These are phyloP conservation scores for Lactarius vividus DNA, from an alignment of 768 basidiomycete genomes.

Conservation along the genomic window DNA sequence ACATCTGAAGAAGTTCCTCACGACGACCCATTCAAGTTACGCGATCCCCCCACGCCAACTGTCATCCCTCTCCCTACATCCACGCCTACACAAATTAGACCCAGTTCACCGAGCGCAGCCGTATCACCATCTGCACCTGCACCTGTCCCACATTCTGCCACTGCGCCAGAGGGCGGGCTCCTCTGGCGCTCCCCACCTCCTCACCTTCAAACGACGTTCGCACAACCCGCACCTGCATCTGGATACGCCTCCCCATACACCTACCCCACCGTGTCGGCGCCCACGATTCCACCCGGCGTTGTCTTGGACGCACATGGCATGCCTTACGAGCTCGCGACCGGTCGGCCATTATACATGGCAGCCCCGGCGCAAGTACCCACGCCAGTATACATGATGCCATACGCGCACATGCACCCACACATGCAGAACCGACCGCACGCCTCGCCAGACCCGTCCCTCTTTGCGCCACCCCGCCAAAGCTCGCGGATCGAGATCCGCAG, in stretches of 20 bases:
- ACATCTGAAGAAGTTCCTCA: constrained; percentile 43
- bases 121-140: constrained; percentile 11
- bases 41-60: constrained; percentile 46
- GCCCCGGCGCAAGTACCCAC: constrained; percentile 31
- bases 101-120: not conserved
- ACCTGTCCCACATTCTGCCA: constrained; percentile 12
- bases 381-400: constrained; percentile 57
- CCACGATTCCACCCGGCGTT: constrained; percentile 62
- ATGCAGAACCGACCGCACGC: constrained; percentile 40
- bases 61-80: constrained; percentile 35
- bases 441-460: constrained; percentile 68
- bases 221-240: constrained; percentile 46
- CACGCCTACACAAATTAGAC: constrained; percentile 17
- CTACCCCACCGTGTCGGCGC: constrained; percentile 49
- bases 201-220: constrained; percentile 45
- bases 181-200: constrained; percentile 41
- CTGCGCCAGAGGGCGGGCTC: constrained; percentile 27
- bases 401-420: constrained; percentile 62
- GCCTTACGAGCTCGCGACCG: constrained; percentile 80
- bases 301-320: constrained; percentile 72
- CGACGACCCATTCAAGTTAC: constrained; percentile 60
- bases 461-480: constrained; percentile 68
- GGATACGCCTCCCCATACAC: constrained; percentile 67
- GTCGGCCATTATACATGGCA: constrained; percentile 73
- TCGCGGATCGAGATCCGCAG: constrained; percentile 75